phyloP scores from a whole-genome alignment of 2,329 filamentous ascomycete genomes.

The Pyrenophora tritici-repentis region DNA sequence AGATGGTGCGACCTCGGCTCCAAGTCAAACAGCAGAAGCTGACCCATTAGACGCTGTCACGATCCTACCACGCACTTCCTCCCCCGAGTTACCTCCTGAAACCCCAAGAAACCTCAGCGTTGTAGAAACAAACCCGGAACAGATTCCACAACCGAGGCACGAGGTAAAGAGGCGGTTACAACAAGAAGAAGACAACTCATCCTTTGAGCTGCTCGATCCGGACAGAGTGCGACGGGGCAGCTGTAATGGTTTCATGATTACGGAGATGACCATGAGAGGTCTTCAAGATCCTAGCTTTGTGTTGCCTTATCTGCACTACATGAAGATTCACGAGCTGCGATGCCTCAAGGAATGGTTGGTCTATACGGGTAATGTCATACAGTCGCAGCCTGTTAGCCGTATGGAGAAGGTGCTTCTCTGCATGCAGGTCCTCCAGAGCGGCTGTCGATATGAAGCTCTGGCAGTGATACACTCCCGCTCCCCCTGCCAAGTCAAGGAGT shows the following conservation, averaged over 20 bases:
- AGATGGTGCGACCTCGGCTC: not conserved
- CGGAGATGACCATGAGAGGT: conserved; percentile 27
- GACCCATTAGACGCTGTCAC: not conserved
- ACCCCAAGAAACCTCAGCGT: not conserved
- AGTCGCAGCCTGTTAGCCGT: conserved; percentile 25
- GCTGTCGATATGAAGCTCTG: conserved; percentile 32
- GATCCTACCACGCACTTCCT: not conserved
- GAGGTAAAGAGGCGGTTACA: conserved; percentile 21
- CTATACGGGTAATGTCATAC: conserved; percentile 15
- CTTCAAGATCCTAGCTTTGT: conserved; percentile 20
- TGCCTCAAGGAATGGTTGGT: conserved; percentile 28
- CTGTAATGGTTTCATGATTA: conserved; percentile 20
- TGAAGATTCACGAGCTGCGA: conserved; percentile 35
- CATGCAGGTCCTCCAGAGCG: conserved; percentile 32
- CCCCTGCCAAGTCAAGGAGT: conserved; percentile 27
- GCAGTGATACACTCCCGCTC: conserved; percentile 38
- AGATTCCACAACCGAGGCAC: conserved; percentile 9
- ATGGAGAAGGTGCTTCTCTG: conserved; percentile 37
- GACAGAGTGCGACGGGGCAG: conserved; percentile 28
- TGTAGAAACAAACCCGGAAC: conserved; percentile 8
- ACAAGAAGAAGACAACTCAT: conserved; percentile 19
- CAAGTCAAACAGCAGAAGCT: not conserved
- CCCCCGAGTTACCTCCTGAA: not conserved
- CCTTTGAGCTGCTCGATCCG: conserved; percentile 15
- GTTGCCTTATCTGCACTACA: conserved; percentile 27